These are phyloP conservation scores for Dendrobium catenatum DNA, from an alignment of 106 monocot genomes.

Conservation along the genomic window DNA sequence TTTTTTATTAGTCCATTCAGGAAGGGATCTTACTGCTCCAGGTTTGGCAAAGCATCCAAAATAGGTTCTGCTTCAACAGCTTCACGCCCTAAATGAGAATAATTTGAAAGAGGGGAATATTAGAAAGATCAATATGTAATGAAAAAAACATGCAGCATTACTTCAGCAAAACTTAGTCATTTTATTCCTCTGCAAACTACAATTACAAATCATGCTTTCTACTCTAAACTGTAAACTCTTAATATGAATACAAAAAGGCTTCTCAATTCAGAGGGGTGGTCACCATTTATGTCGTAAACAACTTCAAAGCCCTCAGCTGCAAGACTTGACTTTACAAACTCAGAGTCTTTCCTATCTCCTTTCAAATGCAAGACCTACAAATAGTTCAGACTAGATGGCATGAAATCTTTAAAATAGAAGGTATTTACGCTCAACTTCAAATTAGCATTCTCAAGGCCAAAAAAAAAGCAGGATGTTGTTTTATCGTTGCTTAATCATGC, in stretches of 20 bases:
- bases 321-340: constrained; percentile 86
- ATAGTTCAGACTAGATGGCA: not conserved
- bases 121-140: not conserved
- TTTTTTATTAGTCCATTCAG: not conserved
- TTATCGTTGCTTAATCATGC: not conserved
- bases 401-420: not conserved
- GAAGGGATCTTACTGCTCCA: constrained; percentile 65
- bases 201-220: not conserved
- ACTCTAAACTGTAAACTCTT: not conserved
- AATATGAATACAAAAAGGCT: not conserved
- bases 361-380: constrained; percentile 82
- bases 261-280: not conserved
- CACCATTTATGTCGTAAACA: constrained; percentile 98
- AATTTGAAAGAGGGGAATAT: not conserved
- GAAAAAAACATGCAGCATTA: not conserved
- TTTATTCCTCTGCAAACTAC: not conserved
- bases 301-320: constrained; percentile 77
- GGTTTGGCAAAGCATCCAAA: constrained; percentile 86
- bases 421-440: not conserved
- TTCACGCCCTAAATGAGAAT: constrained; percentile 57
- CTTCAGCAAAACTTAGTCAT: not conserved
- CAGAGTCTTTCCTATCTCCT: constrained; percentile 91
- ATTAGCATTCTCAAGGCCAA: not conserved
- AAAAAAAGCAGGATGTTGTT: not conserved
- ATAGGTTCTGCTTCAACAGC: constrained; percentile 89